Conservation (phyloP, 1,284 basidiomycete genomes). For the Vanrija humicola region DNA sequence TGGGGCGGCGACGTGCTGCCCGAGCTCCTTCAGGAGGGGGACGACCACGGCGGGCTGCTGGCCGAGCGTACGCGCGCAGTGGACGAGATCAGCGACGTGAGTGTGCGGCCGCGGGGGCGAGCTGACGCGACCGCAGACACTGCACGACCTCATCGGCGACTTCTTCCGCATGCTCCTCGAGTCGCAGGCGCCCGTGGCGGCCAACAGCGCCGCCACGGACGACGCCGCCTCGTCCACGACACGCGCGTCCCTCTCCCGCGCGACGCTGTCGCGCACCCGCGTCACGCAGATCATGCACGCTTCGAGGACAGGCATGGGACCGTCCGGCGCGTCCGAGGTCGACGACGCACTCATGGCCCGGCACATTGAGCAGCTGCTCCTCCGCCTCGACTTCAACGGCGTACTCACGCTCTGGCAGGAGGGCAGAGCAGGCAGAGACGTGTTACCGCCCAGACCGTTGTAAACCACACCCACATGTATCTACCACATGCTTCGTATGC, state of each 20-base stretch:
- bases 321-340: constrained; percentile 46
- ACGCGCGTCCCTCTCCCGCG: constrained; percentile 22
- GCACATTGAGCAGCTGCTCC: constrained; percentile 73
- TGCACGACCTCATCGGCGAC: constrained; percentile 72
- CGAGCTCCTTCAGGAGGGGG: constrained; percentile 70
- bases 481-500: neutral
- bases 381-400: constrained; percentile 80
- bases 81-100: constrained; percentile 68
- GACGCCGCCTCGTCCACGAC: constrained; percentile 4
- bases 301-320: constrained; percentile 60
- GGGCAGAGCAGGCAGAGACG: neutral
- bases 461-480: too few species aligned
- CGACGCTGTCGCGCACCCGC: constrained; percentile 50
- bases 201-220: constrained; percentile 35
- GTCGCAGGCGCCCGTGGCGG: constrained; percentile 56
- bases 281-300: constrained; percentile 63
- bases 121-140: constrained; percentile 40
- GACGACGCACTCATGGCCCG: constrained; percentile 62
- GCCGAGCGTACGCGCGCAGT: constrained; percentile 45
- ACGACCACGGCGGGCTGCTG: constrained; percentile 54
- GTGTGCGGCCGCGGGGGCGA: constrained; percentile 13
- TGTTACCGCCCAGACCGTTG: neutral
- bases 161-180: constrained; percentile 63
- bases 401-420: constrained; percentile 60
- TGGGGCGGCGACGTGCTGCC: constrained; percentile 92